A percentile compares a stretch with the other conserved stretches of the same genome.
Evolutionary conservation across 2,329 filamentous ascomycete genomes (phyloP).

Genomic region (Penicillium psychrosexuale): DNA sequence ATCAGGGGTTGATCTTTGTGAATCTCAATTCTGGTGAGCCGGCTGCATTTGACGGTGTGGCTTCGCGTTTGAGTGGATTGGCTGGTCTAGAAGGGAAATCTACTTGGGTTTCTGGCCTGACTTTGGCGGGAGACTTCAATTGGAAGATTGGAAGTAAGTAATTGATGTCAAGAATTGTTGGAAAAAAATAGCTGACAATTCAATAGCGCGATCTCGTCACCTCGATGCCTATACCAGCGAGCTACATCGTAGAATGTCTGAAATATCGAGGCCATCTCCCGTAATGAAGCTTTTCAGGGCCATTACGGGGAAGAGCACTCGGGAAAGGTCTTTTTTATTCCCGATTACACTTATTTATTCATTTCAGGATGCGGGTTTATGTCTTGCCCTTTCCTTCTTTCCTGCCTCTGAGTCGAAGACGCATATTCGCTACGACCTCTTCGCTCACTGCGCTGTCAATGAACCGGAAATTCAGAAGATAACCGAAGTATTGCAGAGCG

Average conservation of each 20-base stretch:
- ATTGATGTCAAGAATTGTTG: neutral
- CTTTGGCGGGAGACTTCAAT: slow-evolving; percentile 30
- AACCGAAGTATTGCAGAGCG: neutral
- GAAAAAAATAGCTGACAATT: neutral
- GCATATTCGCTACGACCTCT: slow-evolving; percentile 33
- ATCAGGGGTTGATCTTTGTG: slow-evolving; percentile 28
- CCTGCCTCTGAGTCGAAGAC: slow-evolving; percentile 27
- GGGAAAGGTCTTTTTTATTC: slow-evolving; percentile 14
- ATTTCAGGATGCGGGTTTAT: slow-evolving; percentile 17
- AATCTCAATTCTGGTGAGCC: slow-evolving; percentile 22
- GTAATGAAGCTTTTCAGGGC: slow-evolving; percentile 1
- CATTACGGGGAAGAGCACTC: neutral
- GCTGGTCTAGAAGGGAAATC: slow-evolving; percentile 12
- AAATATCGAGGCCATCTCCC: neutral
- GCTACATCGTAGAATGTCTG: slow-evolving; percentile 7
- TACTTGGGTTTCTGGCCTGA: slow-evolving; percentile 29
- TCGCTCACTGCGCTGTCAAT: slow-evolving; percentile 4
- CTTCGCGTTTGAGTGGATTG: slow-evolving; percentile 13
- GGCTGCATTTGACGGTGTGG: slow-evolving; percentile 1
- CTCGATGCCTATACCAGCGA: neutral
- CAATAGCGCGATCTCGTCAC: slow-evolving; percentile 3
- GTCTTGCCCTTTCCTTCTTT: slow-evolving; percentile 27
- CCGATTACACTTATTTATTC: slow-evolving; percentile 25
- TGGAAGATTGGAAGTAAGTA: slow-evolving; percentile 35
- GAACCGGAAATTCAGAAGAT: neutral